These are phyloP conservation scores for Exophiala calicioides DNA, from an alignment of 2,329 filamentous ascomycete species.

Conservation along the genomic window DNA sequence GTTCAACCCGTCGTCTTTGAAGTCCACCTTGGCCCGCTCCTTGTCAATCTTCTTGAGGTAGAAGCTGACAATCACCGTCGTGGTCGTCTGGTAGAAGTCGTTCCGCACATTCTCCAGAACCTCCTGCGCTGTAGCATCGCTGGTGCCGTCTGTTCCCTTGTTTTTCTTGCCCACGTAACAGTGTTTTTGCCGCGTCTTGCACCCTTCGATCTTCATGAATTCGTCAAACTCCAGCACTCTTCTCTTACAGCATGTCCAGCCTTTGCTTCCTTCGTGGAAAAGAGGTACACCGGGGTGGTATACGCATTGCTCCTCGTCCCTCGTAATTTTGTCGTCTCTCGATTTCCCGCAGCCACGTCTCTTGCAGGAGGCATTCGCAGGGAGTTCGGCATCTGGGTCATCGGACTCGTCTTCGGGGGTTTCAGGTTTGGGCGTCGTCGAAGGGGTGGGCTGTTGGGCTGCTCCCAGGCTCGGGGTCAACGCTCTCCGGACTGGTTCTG, in stretches of 20 bases:
- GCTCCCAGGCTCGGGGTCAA: slow-evolving; percentile 33
- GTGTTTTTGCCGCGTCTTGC: slow-evolving; percentile 77
- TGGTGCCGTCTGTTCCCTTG: slow-evolving; percentile 66
- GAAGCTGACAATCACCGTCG: slow-evolving; percentile 82
- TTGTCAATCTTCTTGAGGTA: slow-evolving; percentile 98
- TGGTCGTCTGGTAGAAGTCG: slow-evolving; percentile 93
- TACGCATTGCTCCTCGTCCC: slow-evolving; percentile 75
- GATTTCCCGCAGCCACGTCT: slow-evolving; percentile 67
- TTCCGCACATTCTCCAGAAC: slow-evolving; percentile 51
- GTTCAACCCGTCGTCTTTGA: slow-evolving; percentile 51
- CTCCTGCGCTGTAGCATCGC: slow-evolving; percentile 53
- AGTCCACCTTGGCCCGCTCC: slow-evolving; percentile 69
- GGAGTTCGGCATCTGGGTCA: slow-evolving; percentile 72
- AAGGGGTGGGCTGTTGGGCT: slow-evolving; percentile 38
- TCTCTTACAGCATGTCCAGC: slow-evolving; percentile 95
- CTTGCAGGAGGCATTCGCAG: slow-evolving; percentile 73
- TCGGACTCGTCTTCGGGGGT: slow-evolving; percentile 83
- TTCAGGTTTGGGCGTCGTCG: slow-evolving; percentile 56
- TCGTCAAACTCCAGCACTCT: slow-evolving; percentile 95
- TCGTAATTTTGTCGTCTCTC: slow-evolving; percentile 50
- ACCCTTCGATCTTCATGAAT: slow-evolving; percentile 94
- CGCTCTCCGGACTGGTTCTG: slow-evolving; percentile 28
- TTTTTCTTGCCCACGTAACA: slow-evolving; percentile 78
- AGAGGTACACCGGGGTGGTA: slow-evolving; percentile 89
- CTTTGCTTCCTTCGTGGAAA: slow-evolving; percentile 98